A percentile compares a stretch with the other conserved stretches of the same genome.
These are phyloP conservation scores for Extremus antarcticus DNA, from an alignment of 495 filamentous ascomycete genomes.

Conservation along the genomic window DNA sequence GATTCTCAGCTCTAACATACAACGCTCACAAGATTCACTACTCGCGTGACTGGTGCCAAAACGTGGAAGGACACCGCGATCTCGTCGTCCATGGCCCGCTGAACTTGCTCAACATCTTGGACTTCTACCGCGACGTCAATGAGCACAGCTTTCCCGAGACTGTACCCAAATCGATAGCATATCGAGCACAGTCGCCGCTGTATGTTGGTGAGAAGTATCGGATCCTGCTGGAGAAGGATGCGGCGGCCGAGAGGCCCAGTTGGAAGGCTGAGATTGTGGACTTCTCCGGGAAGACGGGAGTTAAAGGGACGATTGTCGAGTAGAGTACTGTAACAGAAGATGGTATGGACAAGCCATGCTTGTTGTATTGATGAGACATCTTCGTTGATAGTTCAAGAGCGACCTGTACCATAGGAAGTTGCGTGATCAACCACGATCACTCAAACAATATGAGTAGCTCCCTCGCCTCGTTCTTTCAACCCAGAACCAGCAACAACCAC, in stretches of 20 bases:
- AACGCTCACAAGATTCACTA: slow-evolving; percentile 5
- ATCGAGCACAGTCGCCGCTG: background rate
- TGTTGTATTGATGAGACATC: too few species aligned
- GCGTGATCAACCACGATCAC: too few species aligned
- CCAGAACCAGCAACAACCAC: too few species aligned
- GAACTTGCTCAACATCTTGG: background rate
- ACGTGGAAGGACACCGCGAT: background rate
- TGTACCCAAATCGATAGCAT: background rate
- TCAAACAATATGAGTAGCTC: too few species aligned
- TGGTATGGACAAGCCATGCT: background rate
- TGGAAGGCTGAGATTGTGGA: background rate
- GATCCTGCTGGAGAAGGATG: background rate
- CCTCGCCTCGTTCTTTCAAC: too few species aligned
- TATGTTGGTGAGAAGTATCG: background rate
- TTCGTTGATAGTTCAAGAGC: too few species aligned
- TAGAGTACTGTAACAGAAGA: background rate
- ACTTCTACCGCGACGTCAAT: background rate
- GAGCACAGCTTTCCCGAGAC: background rate
- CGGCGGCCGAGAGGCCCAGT: background rate
- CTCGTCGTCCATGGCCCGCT: background rate
- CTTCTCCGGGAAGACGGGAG: background rate
- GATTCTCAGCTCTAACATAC: background rate
- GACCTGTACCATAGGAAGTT: too few species aligned
- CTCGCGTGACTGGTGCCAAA: background rate
- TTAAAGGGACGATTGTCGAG: background rate